A percentile compares a stretch with the other conserved stretches of the same genome.
Conservation (phyloP, 1,284 basidiomycete species). For the Xerocomus nothofagi region DNA sequence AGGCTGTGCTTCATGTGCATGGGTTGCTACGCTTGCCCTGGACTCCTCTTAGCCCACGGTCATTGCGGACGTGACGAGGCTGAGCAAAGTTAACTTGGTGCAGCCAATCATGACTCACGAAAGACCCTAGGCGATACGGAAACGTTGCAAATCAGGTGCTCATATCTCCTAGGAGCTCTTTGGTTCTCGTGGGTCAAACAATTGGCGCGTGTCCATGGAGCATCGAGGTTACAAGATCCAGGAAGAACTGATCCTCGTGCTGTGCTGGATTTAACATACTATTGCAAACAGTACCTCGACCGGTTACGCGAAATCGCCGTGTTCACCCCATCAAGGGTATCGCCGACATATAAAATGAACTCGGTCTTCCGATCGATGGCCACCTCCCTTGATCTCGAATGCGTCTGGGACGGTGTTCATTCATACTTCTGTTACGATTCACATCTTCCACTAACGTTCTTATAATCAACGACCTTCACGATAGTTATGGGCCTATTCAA, state of each 20-base stretch:
- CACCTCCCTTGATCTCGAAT: constrained; percentile 20
- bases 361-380: constrained; percentile 18
- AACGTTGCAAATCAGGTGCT: constrained; percentile 13
- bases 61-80: constrained; percentile 21
- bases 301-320: constrained; percentile 27
- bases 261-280: constrained; percentile 14
- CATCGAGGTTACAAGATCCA: constrained; percentile 3
- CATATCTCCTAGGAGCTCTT: constrained; percentile 17
- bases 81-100: constrained; percentile 9
- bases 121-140: constrained; percentile 3
- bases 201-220: constrained; percentile 13
- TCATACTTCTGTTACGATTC: constrained; percentile 17
- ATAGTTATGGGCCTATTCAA: constrained; percentile 41
- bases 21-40: background rate
- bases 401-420: constrained; percentile 26
- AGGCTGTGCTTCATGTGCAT: constrained; percentile 15
- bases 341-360: constrained; percentile 30
- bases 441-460: constrained; percentile 18
- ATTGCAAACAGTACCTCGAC: constrained; percentile 4
- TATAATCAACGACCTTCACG: constrained; percentile 28
- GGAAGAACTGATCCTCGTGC: constrained; percentile 3
- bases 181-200: constrained; percentile 22
- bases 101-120: constrained; percentile 20
- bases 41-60: constrained; percentile 18
- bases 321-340: constrained; percentile 24